Base-by-base conservation (phyloP, 208 protist species). In the Wallacemonas sp. region DNA sequence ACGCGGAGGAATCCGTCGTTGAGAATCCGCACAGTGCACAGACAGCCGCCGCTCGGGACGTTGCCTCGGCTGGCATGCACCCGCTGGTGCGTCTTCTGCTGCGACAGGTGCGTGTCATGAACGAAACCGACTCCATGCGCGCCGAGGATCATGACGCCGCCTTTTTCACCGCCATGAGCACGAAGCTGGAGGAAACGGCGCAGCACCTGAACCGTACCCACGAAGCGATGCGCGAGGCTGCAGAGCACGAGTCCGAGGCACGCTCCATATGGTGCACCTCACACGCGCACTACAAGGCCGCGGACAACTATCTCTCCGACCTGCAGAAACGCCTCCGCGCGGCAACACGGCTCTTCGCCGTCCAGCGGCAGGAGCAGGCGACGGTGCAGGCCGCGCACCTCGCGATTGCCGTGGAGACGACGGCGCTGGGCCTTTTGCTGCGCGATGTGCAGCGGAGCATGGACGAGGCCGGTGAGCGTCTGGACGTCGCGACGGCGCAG, bases 321-420 rank as follows among this genome's bases (percentile, higher is more conserved):
- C 63, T 94, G 50, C 61, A 78, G 65, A 45, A 67, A 25, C 79
- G 86, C 3, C 46, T 86, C 11, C 52, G 48, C 18, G 72, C 65
- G 3, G 86, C 86, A n/a, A 41, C 76, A 36, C 77, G 68, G 14
- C 80, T 93, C 12, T 84, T 81, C 57, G 23, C 71, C n/a, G 77
- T 87, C 42, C 68, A 87, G 72, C 74, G 66, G 3, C 75, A 81
- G 55, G 89, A 95, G 61, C 72, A 89, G 41, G 77, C 82, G 49
- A 92, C 89, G 7, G 70, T 93, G n/a, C 77, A 86, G 65, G 72
- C 72, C 11, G 78, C 86, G 16, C 74, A 91, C 18, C 33, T 68
- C 11, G 74, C 74, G 4, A 41, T 95, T 4, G 67, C 70, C 29
- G 61, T 84, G 62, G 87, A 95, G 67, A 63, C 81, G 23, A 65